Conservation (phyloP, 768 basidiomycete species). For the Sutorius australiensis region DNA sequence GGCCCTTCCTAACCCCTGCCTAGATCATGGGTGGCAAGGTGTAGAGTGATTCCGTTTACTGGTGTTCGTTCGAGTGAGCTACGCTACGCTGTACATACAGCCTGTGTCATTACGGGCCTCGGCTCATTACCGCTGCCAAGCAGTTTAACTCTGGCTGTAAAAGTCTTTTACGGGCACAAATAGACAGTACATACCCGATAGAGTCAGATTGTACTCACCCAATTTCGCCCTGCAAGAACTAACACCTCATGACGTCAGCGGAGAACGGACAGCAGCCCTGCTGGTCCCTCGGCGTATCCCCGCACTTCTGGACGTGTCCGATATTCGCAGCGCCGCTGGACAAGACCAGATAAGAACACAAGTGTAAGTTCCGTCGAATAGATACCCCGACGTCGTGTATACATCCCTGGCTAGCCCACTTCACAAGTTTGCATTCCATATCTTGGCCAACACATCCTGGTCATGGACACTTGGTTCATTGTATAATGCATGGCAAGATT, state of each 20-base stretch:
- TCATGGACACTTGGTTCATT: conserved; percentile 11
- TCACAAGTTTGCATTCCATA: neutral
- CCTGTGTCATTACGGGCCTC: no score
- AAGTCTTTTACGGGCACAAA: no score
- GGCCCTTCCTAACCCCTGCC: neutral
- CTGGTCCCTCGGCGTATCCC: neutral
- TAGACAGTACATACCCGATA: no score
- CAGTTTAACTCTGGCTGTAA: no score
- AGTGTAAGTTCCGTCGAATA: no score
- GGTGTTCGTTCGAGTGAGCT: neutral
- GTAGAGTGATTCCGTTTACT: neutral
- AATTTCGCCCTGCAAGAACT: neutral
- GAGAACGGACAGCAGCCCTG: neutral
- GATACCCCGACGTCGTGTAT: neutral
- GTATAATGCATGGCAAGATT: conserved; percentile 13
- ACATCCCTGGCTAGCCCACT: neutral
- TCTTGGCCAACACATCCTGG: neutral
- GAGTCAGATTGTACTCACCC: neutral
- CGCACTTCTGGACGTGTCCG: neutral
- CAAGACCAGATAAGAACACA: neutral
- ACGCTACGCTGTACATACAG: neutral
- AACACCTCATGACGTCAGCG: neutral
- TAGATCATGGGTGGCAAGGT: conserved; percentile 24
- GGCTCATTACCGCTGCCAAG: no score
- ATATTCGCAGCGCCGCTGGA: neutral